Conservation (phyloP, 768 basidiomycete species). For the Collybia sordida region DNA sequence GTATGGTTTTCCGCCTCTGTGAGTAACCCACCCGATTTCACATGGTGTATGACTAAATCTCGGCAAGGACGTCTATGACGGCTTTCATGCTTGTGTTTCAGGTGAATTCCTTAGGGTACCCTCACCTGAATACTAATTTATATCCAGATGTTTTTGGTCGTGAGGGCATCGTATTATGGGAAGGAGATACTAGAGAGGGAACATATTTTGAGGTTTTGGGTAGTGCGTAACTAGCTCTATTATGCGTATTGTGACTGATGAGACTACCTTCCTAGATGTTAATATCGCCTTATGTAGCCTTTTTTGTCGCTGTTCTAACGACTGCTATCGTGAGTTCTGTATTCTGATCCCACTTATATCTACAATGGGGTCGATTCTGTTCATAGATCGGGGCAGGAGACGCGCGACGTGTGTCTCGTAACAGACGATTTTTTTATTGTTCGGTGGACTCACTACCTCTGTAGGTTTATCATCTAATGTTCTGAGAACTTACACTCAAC, state of each 20-base stretch:
- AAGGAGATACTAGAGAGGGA: slow-evolving; percentile 29
- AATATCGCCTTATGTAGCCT: slow-evolving; percentile 38
- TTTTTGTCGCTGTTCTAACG: slow-evolving; percentile 33
- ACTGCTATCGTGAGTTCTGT: slow-evolving; percentile 38
- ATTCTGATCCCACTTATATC: neutral
- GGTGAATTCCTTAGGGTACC: slow-evolving; percentile 17
- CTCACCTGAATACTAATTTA: too few relatives aligned
- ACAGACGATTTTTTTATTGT: slow-evolving; percentile 52
- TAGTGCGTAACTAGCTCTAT: slow-evolving; percentile 24
- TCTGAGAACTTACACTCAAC: neutral
- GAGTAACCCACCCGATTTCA: slow-evolving; percentile 12
- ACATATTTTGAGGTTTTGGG: slow-evolving; percentile 33
- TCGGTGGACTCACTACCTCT: slow-evolving; percentile 36
- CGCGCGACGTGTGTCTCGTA: slow-evolving; percentile 38
- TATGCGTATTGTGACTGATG: neutral
- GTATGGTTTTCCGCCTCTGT: slow-evolving; percentile 50
- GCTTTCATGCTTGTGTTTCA: slow-evolving; percentile 43
- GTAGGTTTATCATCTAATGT: slow-evolving; percentile 24
- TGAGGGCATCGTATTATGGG: slow-evolving; percentile 35
- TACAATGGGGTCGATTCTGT: neutral
- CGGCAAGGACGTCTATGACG: slow-evolving; percentile 36
- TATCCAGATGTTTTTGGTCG: slow-evolving; percentile 43
- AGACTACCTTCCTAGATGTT: slow-evolving; percentile 34
- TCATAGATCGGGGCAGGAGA: slow-evolving; percentile 36
- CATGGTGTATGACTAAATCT: neutral